A percentile compares a stretch with the other conserved stretches of the same genome.
These are phyloP conservation scores for Neonectria ditissima DNA, from an alignment of 2,329 filamentous ascomycete genomes.

Conservation along the genomic window DNA sequence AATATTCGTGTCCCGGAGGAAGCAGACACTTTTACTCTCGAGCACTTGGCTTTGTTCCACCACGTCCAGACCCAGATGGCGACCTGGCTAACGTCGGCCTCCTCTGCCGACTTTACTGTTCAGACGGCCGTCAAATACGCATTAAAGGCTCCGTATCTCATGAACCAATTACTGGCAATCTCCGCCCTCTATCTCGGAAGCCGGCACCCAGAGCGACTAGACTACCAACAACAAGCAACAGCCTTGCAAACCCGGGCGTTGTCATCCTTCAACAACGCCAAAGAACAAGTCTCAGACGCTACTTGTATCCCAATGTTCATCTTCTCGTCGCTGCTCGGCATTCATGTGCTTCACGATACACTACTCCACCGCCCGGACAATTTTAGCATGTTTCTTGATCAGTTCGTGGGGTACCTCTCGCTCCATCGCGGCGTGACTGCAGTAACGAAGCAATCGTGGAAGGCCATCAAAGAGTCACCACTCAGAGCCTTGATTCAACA, in stretches of 20 bases:
- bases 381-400: slow-evolving; percentile 2
- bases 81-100: slow-evolving; percentile 13
- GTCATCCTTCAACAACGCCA: slow-evolving; percentile 12
- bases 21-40: slow-evolving; percentile 19
- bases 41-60: slow-evolving; percentile 21
- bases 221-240: slow-evolving; percentile 6
- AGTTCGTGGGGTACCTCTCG: slow-evolving; percentile 19
- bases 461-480: neutral
- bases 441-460: slow-evolving; percentile 5
- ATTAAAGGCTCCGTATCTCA: slow-evolving; percentile 22
- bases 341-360: slow-evolving; percentile 22
- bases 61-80: slow-evolving; percentile 12
- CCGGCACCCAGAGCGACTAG: neutral
- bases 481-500: neutral
- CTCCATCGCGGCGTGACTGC: slow-evolving; percentile 25
- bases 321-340: slow-evolving; percentile 16
- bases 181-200: slow-evolving; percentile 22
- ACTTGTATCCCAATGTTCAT: slow-evolving; percentile 16
- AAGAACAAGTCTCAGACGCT: neutral
- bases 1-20: neutral
- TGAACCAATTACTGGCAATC: slow-evolving; percentile 32
- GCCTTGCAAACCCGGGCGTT: slow-evolving; percentile 12
- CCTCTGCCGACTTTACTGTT: neutral
- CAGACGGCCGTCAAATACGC: slow-evolving; percentile 1
- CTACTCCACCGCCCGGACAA: neutral